These are phyloP conservation scores for Claviceps citrina DNA, from an alignment of 2,329 filamentous ascomycete species.

Conservation along the genomic window DNA sequence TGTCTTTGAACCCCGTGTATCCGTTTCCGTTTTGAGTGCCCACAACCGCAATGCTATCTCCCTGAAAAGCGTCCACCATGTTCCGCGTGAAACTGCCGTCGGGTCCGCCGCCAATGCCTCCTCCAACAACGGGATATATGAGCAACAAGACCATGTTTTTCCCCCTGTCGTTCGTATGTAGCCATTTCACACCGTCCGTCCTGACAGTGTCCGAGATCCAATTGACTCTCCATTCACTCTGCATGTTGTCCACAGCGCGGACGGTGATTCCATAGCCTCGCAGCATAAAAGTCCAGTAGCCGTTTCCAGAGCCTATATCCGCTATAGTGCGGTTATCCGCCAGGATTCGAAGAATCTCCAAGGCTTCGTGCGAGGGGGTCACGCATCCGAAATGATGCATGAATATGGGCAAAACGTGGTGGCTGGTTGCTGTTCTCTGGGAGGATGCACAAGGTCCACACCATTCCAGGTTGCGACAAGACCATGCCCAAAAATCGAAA, in stretches of 20 bases:
- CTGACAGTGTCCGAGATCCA: constrained; percentile 56
- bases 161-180: constrained; percentile 33
- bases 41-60: constrained; percentile 52
- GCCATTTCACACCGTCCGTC: constrained; percentile 43
- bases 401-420: constrained; percentile 55
- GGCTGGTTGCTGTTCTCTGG: constrained; percentile 36
- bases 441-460: constrained; percentile 41
- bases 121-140: constrained; percentile 57
- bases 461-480: constrained; percentile 49
- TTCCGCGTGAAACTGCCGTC: constrained; percentile 49
- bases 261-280: constrained; percentile 40
- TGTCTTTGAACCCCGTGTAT: constrained; percentile 52
- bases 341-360: constrained; percentile 43
- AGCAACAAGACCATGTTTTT: constrained; percentile 47
- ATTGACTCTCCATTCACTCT: constrained; percentile 50
- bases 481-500: constrained; percentile 51
- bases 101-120: constrained; percentile 43
- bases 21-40: constrained; percentile 62
- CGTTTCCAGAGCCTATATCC: constrained; percentile 57
- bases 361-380: constrained; percentile 50
- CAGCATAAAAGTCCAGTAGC: constrained; percentile 63
- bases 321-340: constrained; percentile 38
- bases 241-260: constrained; percentile 49
- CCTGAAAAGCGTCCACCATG: constrained; percentile 44
- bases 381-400: constrained; percentile 70